Evolutionary conservation across 345 rosid species (phyloP), one percentile per base, ranked within the genome.

Genomic region (Erucastrum elatum): DNA sequence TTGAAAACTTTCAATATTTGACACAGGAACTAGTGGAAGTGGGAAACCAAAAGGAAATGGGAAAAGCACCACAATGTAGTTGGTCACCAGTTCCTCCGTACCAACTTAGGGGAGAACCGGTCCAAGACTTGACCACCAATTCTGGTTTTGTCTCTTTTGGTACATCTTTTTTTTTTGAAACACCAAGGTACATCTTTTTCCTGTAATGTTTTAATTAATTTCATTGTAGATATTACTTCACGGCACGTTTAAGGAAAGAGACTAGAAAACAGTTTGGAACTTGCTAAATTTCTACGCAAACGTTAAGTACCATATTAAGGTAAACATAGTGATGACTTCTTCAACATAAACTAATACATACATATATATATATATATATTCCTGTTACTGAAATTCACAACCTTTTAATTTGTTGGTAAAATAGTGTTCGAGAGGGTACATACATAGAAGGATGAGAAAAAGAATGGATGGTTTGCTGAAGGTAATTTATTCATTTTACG

Each of bases 81-180:
- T 94, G 97, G 98, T 88, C 97, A 72, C 91, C 95, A 13, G 86
- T 92, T 72, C 98, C 97, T 74, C 94, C 97, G 37, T 84, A 85
- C 26, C 94, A 92, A 81, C 78, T 90, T 79, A 89, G 89, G 84
- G 96, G 98, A 61, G 96, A 92, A 82, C 77, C 88, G 51, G 67
- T 90, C 15, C 87, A 88, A 85, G 97, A 92, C 81, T 80, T 90
- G 72, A 92, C 89, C 82, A 92, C 96, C 39, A 92, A 88, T 62
- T 90, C 90, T 29, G 97, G 98, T 74, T 94, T 94, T 63, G 88
- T 92, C 74, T 87, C 91, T 67, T 90, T 94, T 51, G 96, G 96
- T 94, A 86, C 53, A 46, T 27, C 26, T 67, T 81, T 6, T 29
- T 29, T 16, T 21, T 21, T 21, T 21, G 21, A 21, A 21, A 21